These are phyloP conservation scores for Boletus subparvulus DNA, from an alignment of 768 basidiomycete genomes.

Conservation along the genomic window DNA sequence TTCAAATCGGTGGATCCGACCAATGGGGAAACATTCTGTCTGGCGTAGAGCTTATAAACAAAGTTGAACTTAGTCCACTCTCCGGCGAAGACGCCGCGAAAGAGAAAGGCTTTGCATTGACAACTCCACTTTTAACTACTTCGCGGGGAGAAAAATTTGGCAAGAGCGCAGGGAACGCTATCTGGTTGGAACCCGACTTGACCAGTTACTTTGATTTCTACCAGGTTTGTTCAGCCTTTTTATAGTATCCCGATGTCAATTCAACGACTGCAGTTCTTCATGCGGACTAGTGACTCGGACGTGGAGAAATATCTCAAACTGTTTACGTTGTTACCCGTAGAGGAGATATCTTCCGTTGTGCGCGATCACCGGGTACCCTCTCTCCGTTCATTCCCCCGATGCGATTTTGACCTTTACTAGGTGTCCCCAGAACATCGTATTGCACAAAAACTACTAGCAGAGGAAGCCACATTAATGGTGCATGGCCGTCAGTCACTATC, in stretches of 20 bases:
- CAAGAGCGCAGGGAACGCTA: conserved; percentile 93
- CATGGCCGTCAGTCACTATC: conserved; percentile 47
- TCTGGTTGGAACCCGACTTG: conserved; percentile 79
- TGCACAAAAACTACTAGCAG: conserved; percentile 54
- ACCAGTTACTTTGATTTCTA: conserved; percentile 94
- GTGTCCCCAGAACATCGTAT: conserved; percentile 37
- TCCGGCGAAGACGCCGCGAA: conserved; percentile 10
- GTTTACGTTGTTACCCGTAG: conserved; percentile 72
- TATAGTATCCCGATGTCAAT: not conserved
- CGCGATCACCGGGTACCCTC: conserved; percentile 53
- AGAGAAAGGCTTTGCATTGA: conserved; percentile 71
- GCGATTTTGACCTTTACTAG: conserved; percentile 13
- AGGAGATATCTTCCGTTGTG: conserved; percentile 57
- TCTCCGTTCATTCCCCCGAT: not conserved
- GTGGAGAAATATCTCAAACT: conserved; percentile 77
- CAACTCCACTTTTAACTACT: conserved; percentile 92
- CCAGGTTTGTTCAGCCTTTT: conserved; percentile 54
- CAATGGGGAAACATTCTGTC: conserved; percentile 98
- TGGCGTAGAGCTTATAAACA: conserved; percentile 87
- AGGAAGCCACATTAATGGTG: conserved; percentile 59
- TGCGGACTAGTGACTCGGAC: conserved; percentile 77
- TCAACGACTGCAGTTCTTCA: conserved; percentile 68
- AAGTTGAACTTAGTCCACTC: conserved; percentile 25
- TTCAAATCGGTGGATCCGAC: conserved; percentile 95
- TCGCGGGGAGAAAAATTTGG: conserved; percentile 93